Evolutionary conservation across 352 stramenopile genomes (phyloP).

Genomic region (Pythium oligandrum): DNA sequence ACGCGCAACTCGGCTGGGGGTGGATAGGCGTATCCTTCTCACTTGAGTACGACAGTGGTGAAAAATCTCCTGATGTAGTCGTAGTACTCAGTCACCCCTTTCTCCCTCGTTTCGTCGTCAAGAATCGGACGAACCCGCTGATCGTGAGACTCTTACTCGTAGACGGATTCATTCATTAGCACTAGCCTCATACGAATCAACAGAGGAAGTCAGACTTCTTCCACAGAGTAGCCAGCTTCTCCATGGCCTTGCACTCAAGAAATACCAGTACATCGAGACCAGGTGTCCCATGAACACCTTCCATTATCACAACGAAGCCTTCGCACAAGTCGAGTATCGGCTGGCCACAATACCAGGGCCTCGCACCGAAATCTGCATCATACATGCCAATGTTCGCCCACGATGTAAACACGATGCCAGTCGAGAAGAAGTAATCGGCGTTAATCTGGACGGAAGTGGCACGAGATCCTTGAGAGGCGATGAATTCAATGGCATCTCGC

Average conservation of each 20-base stretch:
- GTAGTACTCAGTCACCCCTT: no score
- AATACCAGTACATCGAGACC: constrained; percentile 44
- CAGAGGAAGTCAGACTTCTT: no score
- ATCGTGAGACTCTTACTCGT: no score
- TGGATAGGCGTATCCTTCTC: no score
- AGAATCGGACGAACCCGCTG: no score
- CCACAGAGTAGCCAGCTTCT: constrained; percentile 29
- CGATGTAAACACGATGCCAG: constrained; percentile 57
- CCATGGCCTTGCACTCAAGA: constrained; percentile 33
- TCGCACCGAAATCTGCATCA: constrained; percentile 38
- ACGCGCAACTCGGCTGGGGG: no score
- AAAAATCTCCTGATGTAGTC: no score
- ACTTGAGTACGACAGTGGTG: no score
- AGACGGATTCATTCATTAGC: no score
- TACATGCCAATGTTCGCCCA: constrained; percentile 59
- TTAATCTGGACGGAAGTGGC: constrained; percentile 32
- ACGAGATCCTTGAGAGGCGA: constrained; percentile 29
- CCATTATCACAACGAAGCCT: constrained; percentile 42
- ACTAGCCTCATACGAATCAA: no score
- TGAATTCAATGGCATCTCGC: constrained; percentile 46
- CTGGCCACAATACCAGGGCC: constrained; percentile 31
- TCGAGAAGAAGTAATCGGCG: constrained; percentile 40
- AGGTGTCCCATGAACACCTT: constrained; percentile 25
- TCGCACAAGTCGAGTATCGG: constrained; percentile 30
- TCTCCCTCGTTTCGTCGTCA: no score